Percentiles rank a stretch among this genome's conserved stretches.
Conservation (phyloP, 148 eudicot species). For the Drosera capensis region DNA sequence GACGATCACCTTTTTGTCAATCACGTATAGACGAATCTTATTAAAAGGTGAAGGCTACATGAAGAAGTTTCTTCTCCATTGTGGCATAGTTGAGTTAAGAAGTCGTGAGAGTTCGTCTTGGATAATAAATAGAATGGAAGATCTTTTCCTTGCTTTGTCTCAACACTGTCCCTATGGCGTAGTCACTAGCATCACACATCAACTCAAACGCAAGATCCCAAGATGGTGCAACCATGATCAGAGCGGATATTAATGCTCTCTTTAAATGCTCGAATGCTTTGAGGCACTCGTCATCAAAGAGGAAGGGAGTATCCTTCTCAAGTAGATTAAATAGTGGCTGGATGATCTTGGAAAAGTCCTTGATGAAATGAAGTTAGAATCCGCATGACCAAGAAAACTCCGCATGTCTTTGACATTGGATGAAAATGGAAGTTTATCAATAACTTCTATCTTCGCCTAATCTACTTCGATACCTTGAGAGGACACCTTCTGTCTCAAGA, state of each 20-base stretch:
- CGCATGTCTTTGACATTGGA: constrained; percentile 23
- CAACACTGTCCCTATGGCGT: background rate
- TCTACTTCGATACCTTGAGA: too few species aligned
- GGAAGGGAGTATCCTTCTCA: background rate
- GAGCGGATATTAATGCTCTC: background rate
- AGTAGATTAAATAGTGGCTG: background rate
- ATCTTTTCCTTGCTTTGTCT: background rate
- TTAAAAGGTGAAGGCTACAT: background rate
- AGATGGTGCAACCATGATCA: background rate
- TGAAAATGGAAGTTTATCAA: background rate
- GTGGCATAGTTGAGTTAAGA: background rate
- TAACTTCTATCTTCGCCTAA: too few species aligned
- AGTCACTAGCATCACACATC: background rate
- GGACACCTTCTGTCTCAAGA: too few species aligned
- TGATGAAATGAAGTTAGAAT: background rate
- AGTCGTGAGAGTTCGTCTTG: background rate
- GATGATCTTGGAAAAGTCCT: background rate
- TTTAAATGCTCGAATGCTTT: background rate
- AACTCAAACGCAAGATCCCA: background rate
- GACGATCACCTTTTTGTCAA: background rate
- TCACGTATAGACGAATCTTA: background rate
- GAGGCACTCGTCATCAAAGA: background rate
- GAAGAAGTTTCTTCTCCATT: background rate
- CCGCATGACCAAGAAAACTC: background rate
- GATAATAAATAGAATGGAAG: too few species aligned